Base-by-base conservation (phyloP, 2,329 filamentous ascomycete species). In the Zymoseptoria passerinii region DNA sequence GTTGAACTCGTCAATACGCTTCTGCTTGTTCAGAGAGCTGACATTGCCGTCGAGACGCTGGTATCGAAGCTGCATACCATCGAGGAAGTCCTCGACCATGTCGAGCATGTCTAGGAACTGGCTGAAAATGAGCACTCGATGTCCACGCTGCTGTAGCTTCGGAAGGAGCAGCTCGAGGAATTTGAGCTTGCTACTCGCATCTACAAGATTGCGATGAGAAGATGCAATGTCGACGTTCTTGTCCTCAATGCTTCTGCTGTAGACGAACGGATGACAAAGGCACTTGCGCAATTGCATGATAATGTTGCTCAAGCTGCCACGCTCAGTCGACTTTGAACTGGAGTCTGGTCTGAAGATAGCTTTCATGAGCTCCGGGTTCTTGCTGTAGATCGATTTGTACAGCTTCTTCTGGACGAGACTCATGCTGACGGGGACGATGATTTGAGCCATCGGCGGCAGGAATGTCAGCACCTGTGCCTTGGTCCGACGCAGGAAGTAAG, bases 361-460 rank as follows among this genome's bases (percentile, higher is more conserved):
- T 64, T 87, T 87, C 70, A 99, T 92, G 8, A 99, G 81, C 55
- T 95, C 83, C 0, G 92, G 88, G 61, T 95, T 96, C 72, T 95
- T 94, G 13, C 89, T 84, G 67, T 99, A 82, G 66, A 99, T 96
- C 1, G 89, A 95, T 70, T 92, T 94, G 76, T 94, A 96, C 0
- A 99, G 80, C 70, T 90, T 94, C 77, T 96, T 94, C 71, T 99
- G 95, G 10, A 99, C 78, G 13, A 90, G 80, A 1, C 89, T 92
- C 92, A 97, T 96, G 2, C 89, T 92, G n/a, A 99, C 86, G 0
- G 94, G 94, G 4, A 99, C 77, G 61, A 99, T 97, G 66, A 99
- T 91, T 68, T 97, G 92, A 1, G 89, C 87, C 83, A 99, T 91
- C 0, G 92, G 87, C 0, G 94, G 94, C 8, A 99, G 78, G 73